A percentile compares a stretch with the other conserved stretches of the same genome.
phyloP scores from a whole-genome alignment of 169 alveolate genomes.

The Plasmodium inui region DNA sequence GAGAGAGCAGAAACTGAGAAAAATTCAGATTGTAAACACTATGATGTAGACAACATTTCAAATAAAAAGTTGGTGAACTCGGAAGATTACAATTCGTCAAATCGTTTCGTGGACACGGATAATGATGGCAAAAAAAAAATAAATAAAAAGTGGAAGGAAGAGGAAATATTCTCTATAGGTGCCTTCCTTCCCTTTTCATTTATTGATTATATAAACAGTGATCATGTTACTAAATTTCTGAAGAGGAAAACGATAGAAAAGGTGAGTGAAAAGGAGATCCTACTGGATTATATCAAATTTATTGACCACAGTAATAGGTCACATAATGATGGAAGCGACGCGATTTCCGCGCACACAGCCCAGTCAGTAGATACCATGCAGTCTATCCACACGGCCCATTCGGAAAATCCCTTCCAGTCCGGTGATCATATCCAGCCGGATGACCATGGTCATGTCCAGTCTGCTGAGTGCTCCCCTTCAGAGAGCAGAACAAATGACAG shows the following conservation, averaged over 20 bases:
- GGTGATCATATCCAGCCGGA: not conserved
- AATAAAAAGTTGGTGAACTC: not conserved
- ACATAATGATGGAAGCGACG: not conserved
- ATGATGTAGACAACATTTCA: not conserved
- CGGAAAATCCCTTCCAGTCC: not conserved
- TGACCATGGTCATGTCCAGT: not conserved
- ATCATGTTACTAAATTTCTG: constrained; percentile 16
- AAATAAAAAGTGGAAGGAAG: constrained; percentile 73
- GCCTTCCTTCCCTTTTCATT: constrained; percentile 69
- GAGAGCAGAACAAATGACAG: not conserved
- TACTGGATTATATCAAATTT: constrained; percentile 53
- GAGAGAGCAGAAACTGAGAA: not conserved
- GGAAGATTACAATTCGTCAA: not conserved
- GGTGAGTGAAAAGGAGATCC: constrained; percentile 48
- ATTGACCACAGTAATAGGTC: constrained; percentile 8
- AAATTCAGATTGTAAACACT: not conserved
- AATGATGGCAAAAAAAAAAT: constrained; percentile 22
- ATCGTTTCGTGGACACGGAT: constrained; percentile 1
- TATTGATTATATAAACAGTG: constrained; percentile 72
- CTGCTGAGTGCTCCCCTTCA: not conserved
- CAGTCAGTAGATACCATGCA: not conserved
- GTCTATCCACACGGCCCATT: not conserved
- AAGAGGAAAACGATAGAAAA: constrained; percentile 47
- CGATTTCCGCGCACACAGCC: not conserved
- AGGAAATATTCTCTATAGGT: constrained; percentile 70